These are phyloP conservation scores for Rhodofomes roseus DNA, from an alignment of 1,284 basidiomycete genomes.

Conservation along the genomic window DNA sequence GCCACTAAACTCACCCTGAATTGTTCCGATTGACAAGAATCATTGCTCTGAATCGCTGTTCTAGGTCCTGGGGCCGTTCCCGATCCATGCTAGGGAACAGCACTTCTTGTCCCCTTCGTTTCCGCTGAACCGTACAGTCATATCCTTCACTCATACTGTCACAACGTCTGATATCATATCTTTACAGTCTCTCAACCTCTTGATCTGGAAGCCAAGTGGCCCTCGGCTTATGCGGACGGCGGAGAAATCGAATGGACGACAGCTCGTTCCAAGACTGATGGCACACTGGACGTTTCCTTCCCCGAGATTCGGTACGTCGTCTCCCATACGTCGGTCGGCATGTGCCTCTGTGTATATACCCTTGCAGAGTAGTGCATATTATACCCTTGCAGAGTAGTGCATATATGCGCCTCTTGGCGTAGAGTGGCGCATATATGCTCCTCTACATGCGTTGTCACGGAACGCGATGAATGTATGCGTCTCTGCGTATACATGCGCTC, in stretches of 20 bases:
- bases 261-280: conserved; percentile 33
- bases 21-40: neutral
- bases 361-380: too few species aligned
- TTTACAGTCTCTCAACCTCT: conserved; percentile 41
- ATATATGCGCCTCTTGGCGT: too few species aligned
- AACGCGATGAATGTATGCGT: neutral
- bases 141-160: neutral
- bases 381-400: too few species aligned
- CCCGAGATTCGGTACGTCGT: conserved; percentile 49
- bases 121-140: conserved; percentile 55
- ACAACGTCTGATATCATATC: neutral
- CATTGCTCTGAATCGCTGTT: too few species aligned
- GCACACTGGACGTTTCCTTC: conserved; percentile 55
- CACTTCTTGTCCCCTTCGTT: conserved; percentile 73
- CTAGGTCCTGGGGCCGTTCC: conserved; percentile 76
- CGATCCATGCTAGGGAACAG: conserved; percentile 77
- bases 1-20: neutral
- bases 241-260: conserved; percentile 57
- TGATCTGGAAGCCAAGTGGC: conserved; percentile 45
- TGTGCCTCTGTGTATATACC: neutral
- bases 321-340: neutral
- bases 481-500: too few species aligned
- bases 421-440: neutral
- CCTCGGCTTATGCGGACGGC: conserved; percentile 63
- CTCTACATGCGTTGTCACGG: neutral